Evolutionary conservation across 2,329 filamentous ascomycete genomes (phyloP), one percentile per base, ranked within the genome.

Genomic region (Davidsoniella eucalypti): DNA sequence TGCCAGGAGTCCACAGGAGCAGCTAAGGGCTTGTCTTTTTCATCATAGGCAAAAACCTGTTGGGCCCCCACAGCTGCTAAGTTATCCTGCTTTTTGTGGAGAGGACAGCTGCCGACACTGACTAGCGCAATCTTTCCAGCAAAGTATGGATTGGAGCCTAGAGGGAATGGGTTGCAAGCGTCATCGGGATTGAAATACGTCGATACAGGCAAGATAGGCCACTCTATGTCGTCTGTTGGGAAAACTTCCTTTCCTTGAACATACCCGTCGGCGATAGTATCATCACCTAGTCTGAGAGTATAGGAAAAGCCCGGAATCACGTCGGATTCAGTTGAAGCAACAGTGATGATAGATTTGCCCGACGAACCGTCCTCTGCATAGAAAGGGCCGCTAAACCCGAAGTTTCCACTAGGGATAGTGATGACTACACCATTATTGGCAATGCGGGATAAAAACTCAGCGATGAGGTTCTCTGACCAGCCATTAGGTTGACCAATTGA

Each of bases 341-440:
- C 63, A 4, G 67, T 61, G 5, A 69, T 62, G 4, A 67, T 65
- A 16, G 64, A 61, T 26, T 58, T 61, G 2, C 65, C 68, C 5
- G 65, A 63, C 2, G 67, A 61, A 3, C 66, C 68, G 4, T 60
- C 63, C 47, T 60, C 61, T 1, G 61, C 58, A 50, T 65, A 70
- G 57, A 75, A 73, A 0, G 72, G 64, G 0, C 72, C 72, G 9
- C 60, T 58, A 10, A 60, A 60, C 18, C 73, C 72, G 12, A 67
- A 64, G 50, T 76, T 76, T 7, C 73, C 72, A 5, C 67, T 69
- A 2, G 71, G 67, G 18, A 73, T 65, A 5, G 67, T 67, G 14
- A 73, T 65, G 5, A 73, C 65, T 1, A 74, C 62, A 6, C 72
- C 72, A 18, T 66, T 60, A 5, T 64, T 57, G n/a, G 67, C 67